Base-by-base conservation (phyloP, 805 yeast genomes). In the Candida ulmi region DNA sequence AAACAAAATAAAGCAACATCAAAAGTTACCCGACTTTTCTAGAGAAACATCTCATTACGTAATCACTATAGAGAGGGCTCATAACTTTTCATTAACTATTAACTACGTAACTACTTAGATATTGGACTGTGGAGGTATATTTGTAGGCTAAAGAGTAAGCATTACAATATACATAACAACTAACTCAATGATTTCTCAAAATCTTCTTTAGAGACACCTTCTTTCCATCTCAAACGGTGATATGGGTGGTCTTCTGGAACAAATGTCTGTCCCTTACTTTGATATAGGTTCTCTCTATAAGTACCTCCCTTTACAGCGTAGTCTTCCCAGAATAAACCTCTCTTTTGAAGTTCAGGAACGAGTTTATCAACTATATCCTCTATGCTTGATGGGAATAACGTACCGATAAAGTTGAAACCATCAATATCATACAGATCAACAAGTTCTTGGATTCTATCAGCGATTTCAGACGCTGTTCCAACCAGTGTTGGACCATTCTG, bases 361-460 rank as follows among this genome's bases (percentile, higher is more conserved):
- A 64, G 44, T 15, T 37, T 46, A 21, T 65, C 61, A 18, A 63
- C 62, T n/a, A 66, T 42, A 8, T 67, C 69, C 43, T 65, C 67
- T 37, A 60, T 61, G 8, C 64, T 46, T 5, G 60, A 61, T 13
- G 72, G 72, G 9, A 55, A 42, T 13, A 60, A 42, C 4, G 66
- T 58, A 42, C 64, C 58, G 5, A 62, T 57, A 28, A 67, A 52
- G 39, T 67, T 67, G 47, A 68, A 66, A 2, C 72, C 72, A 42
- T 67, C 72, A n/a, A 67, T 57, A 35, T 61, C 68, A 11, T 64
- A 55, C n/a, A 54, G 44, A 6, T 61, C 64, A 7, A 63, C 66
- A 69, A 68, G 65, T 33, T 51, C 40, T 42, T 64, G 63, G 29
- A 67, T 64, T 61, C 3, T 66, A 67, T 25, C 36, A 11, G 40